phyloP scores from a whole-genome alignment of 345 rosid species.

The Viola odorata region DNA sequence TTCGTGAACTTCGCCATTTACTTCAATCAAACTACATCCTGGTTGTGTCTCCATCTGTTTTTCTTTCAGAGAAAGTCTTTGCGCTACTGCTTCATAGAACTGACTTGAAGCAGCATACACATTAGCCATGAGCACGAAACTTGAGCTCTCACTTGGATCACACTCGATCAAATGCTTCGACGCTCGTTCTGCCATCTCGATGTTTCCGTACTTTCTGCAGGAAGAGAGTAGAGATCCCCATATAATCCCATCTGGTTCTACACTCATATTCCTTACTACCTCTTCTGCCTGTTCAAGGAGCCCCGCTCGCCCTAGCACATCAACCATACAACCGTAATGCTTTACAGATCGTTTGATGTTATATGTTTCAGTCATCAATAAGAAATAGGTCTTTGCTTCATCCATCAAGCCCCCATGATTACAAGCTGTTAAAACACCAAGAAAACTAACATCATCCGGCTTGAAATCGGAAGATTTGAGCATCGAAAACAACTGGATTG shows the following conservation, averaged over 20 bases:
- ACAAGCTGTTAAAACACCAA: conserved; percentile 72
- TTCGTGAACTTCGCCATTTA: conserved; percentile 67
- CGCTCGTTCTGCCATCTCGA: conserved; percentile 52
- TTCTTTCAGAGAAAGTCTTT: conserved; percentile 53
- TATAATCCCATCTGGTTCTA: conserved; percentile 48
- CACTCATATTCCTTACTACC: conserved; percentile 46
- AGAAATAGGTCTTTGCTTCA: conserved; percentile 43
- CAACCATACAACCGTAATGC: conserved; percentile 68
- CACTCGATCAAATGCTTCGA: conserved; percentile 39
- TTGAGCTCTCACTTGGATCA: conserved; percentile 51
- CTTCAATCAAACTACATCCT: conserved; percentile 74
- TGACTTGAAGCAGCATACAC: conserved; percentile 44
- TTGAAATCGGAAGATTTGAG: conserved; percentile 42
- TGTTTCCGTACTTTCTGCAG: conserved; percentile 45
- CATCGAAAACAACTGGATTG: conserved; percentile 42
- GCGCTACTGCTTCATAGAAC: conserved; percentile 49
- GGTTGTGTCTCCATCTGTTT: conserved; percentile 52
- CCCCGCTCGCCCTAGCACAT: conserved; percentile 57
- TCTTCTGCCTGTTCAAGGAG: conserved; percentile 58
- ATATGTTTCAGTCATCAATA: conserved; percentile 47
- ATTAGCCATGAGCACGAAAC: conserved; percentile 69
- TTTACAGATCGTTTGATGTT: conserved; percentile 54
- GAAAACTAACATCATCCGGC: conserved; percentile 58
- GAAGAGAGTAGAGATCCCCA: conserved; percentile 67
- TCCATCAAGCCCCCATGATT: conserved; percentile 51